A percentile compares a stretch with the other conserved stretches of the same genome.
Conservation (phyloP, 164 flowering plant species). For the Berberis thunbergii region DNA sequence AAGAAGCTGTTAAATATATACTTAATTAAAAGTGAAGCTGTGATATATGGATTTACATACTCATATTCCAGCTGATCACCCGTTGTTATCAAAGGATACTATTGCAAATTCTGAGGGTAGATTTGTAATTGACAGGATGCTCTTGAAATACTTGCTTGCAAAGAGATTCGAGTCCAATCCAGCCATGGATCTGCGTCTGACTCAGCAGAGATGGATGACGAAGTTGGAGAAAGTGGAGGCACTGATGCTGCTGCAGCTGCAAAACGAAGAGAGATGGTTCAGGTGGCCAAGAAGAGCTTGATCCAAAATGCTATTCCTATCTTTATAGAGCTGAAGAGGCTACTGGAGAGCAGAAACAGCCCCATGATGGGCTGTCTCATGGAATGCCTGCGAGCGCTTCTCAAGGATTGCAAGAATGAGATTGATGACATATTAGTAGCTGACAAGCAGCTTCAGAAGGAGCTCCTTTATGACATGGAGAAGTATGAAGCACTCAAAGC, state of each 20-base stretch:
- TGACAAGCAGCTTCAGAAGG: constrained; percentile 88
- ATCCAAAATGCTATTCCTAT: constrained; percentile 91
- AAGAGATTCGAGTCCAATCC: constrained; percentile 69
- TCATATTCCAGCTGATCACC: background rate
- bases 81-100: background rate
- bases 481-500: constrained; percentile 68
- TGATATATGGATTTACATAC: background rate
- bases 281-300: constrained; percentile 71
- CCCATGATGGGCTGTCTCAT: constrained; percentile 87
- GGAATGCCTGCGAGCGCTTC: constrained; percentile 87
- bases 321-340: constrained; percentile 82
- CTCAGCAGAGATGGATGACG: constrained; percentile 56
- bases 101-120: background rate
- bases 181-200: constrained; percentile 56
- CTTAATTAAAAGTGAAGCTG: no score
- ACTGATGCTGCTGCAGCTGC: constrained; percentile 29
- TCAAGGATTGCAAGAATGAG: constrained; percentile 91
- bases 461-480: constrained; percentile 89
- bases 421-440: constrained; percentile 88
- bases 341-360: constrained; percentile 82
- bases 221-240: constrained; percentile 35
- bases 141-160: constrained; percentile 70
- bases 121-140: constrained; percentile 52
- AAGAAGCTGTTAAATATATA: background rate
- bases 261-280: constrained; percentile 66